Percentiles rank a stretch among this genome's conserved stretches.
Evolutionary conservation across 441 rosid genomes (phyloP).

Genomic region (Sinapis alba): DNA sequence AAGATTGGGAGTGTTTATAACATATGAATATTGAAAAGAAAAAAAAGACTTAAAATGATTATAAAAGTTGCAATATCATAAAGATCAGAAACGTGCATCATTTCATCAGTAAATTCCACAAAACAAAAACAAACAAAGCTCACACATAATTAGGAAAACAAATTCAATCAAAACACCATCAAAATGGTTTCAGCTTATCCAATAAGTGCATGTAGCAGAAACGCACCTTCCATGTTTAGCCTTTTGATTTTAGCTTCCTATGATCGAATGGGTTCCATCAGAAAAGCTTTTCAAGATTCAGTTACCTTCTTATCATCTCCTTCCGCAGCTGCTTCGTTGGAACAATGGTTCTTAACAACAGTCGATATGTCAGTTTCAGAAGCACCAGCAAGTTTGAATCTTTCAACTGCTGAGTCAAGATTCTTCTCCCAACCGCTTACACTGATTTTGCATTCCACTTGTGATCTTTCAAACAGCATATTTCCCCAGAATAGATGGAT

Average conservation of each 20-base stretch:
- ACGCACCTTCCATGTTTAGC: not conserved
- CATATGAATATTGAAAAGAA: not conserved
- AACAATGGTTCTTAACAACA: slow-evolving; percentile 82
- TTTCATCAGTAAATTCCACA: not conserved
- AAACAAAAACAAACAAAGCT: not conserved
- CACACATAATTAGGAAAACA: not conserved
- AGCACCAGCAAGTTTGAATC: slow-evolving; percentile 92
- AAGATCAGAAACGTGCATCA: not conserved
- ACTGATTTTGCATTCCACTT: slow-evolving; percentile 87
- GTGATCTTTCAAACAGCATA: slow-evolving; percentile 93
- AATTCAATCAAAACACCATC: not conserved
- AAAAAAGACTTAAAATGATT: not conserved
- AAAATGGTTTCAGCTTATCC: not conserved
- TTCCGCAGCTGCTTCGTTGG: slow-evolving; percentile 49
- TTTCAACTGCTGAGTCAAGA: slow-evolving; percentile 78
- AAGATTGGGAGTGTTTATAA: slow-evolving; percentile 9
- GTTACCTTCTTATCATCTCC: slow-evolving; percentile 49
- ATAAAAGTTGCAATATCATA: not conserved
- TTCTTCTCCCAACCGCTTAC: slow-evolving; percentile 73
- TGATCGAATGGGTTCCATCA: not conserved
- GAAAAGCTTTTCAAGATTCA: slow-evolving; percentile 24
- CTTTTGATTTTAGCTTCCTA: not conserved
- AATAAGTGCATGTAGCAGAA: not conserved
- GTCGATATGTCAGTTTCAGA: slow-evolving; percentile 75
- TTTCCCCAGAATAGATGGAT: slow-evolving; percentile 99